Conservation (phyloP, 768 basidiomycete species). For the Baorangia bicolor region DNA sequence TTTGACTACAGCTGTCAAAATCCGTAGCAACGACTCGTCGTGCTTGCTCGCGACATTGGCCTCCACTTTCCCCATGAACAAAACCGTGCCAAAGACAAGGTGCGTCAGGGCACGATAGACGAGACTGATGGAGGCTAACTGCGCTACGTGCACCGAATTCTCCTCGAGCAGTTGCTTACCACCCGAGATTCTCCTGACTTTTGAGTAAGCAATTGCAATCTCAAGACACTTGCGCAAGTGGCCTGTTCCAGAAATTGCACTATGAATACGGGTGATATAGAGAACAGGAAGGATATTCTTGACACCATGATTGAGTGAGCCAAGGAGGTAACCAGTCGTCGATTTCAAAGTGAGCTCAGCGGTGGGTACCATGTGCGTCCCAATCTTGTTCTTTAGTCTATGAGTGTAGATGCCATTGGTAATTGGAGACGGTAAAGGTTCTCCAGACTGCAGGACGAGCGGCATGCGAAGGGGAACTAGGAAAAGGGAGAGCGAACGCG, state of each 20-base stretch:
- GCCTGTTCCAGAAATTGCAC: conserved; percentile 54
- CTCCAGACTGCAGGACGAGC: conserved; percentile 42
- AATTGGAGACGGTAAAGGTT: conserved; percentile 42
- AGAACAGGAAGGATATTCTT: conserved; percentile 68
- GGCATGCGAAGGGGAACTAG: conserved; percentile 62
- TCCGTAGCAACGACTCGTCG: conserved; percentile 54
- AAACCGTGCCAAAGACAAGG: conserved; percentile 57
- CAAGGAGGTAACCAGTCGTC: conserved; percentile 63
- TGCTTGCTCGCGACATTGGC: conserved; percentile 47
- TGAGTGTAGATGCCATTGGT: conserved; percentile 71
- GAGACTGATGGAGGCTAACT: conserved; percentile 58
- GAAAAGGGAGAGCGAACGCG: conserved; percentile 71
- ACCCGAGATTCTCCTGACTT: conserved; percentile 53
- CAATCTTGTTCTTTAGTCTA: conserved; percentile 76
- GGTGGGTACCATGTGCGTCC: conserved; percentile 72
- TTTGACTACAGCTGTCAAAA: conserved; percentile 70
- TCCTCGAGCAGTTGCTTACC: conserved; percentile 52
- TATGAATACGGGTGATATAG: conserved; percentile 76
- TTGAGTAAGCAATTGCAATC: conserved; percentile 64
- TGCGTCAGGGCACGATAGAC: conserved; percentile 67
- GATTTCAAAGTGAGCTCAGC: conserved; percentile 67
- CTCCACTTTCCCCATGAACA: conserved; percentile 61
- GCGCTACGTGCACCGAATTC: conserved; percentile 60
- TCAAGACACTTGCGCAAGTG: conserved; percentile 60
- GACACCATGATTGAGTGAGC: conserved; percentile 57